A percentile compares a stretch with the other conserved stretches of the same genome.
phyloP scores from a whole-genome alignment of 495 filamentous ascomycete species.

The Tuber brumale region DNA sequence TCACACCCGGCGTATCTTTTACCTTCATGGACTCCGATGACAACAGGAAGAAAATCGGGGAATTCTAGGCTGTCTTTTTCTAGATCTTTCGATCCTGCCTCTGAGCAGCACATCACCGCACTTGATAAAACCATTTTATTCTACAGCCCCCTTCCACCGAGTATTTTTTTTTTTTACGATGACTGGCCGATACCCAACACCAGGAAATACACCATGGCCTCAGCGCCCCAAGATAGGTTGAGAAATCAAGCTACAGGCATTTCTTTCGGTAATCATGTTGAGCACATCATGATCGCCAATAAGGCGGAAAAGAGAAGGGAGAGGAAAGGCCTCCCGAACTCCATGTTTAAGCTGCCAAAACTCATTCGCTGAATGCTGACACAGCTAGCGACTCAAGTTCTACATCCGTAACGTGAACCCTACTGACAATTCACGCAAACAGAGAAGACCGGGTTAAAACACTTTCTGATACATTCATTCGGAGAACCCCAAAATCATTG shows the following conservation, averaged over 20 bases:
- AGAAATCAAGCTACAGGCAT: background rate
- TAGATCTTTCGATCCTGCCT: background rate
- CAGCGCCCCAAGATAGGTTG: background rate
- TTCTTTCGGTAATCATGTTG: background rate
- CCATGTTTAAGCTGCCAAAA: background rate
- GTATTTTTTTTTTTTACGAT: background rate
- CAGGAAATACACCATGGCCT: background rate
- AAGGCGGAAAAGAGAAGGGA: background rate
- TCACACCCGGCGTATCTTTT: background rate
- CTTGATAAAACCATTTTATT: background rate
- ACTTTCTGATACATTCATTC: background rate
- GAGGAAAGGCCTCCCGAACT: background rate
- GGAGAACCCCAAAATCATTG: background rate
- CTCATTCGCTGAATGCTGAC: background rate
- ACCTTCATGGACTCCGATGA: background rate
- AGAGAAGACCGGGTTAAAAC: background rate
- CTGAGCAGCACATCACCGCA: background rate
- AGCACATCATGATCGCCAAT: background rate
- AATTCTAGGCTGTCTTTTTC: background rate
- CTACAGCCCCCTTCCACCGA: background rate
- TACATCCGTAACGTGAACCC: background rate
- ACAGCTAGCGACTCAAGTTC: background rate
- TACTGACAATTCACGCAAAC: background rate
- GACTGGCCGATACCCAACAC: background rate
- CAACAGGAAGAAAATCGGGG: background rate